These are phyloP conservation scores for Lentinus brumalis DNA, from an alignment of 768 basidiomycete species.

Conservation along the genomic window DNA sequence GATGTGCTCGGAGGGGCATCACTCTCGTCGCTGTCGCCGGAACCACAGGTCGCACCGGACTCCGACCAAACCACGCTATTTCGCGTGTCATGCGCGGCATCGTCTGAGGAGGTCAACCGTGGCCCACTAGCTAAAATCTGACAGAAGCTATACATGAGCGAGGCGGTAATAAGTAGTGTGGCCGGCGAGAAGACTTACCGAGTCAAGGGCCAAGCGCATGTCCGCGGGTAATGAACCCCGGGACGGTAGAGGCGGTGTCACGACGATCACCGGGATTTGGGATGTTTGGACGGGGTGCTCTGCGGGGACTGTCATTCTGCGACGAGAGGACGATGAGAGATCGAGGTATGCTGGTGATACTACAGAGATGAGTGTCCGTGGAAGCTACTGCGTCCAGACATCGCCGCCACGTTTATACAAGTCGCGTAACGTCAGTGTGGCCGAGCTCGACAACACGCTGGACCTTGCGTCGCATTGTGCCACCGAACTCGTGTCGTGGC, in stretches of 20 bases:
- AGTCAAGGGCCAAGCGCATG: constrained; percentile 17
- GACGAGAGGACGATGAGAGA: background rate
- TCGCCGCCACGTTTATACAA: background rate
- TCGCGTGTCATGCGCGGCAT: no score
- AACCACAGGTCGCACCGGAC: background rate
- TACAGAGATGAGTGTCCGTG: background rate
- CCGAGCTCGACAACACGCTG: background rate
- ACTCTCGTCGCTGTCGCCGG: background rate
- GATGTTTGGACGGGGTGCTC: background rate
- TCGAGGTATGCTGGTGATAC: background rate
- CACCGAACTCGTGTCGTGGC: background rate
- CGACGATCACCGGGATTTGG: constrained; percentile 12
- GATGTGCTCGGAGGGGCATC: background rate
- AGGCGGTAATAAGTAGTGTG: background rate
- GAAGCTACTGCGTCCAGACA: background rate
- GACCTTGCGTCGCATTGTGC: background rate
- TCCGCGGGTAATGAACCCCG: constrained; percentile 15
- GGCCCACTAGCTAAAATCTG: no score
- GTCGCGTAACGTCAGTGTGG: background rate
- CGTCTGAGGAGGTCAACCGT: no score
- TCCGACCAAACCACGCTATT: background rate
- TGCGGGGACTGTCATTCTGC: background rate
- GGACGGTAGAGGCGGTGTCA: constrained; percentile 19
- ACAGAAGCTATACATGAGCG: no score
- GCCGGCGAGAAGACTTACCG: background rate